phyloP scores from a whole-genome alignment of 2,329 filamentous ascomycete genomes.

The Neurospora sp. region DNA sequence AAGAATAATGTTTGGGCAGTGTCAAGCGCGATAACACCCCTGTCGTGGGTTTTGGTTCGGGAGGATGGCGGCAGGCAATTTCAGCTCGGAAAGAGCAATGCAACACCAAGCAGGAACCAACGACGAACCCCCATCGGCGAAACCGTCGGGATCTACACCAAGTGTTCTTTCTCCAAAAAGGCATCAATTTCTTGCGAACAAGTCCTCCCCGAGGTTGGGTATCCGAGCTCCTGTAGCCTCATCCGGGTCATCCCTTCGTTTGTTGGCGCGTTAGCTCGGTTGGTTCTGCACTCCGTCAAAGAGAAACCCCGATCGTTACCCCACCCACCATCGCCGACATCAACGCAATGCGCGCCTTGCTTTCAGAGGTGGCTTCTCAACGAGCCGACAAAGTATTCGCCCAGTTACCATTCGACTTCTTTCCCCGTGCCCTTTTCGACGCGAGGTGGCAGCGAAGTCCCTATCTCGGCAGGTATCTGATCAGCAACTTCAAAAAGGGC shows the following conservation, averaged over 20 bases:
- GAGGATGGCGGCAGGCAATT: background rate
- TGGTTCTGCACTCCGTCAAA: background rate
- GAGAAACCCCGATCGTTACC: background rate
- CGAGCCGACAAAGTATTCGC: background rate
- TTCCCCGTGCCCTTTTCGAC: background rate
- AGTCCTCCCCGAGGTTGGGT: background rate
- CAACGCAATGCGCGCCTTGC: background rate
- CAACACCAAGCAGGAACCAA: background rate
- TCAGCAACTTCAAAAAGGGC: background rate
- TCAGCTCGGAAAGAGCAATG: background rate
- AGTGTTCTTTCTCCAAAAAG: background rate
- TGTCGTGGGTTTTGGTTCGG: background rate
- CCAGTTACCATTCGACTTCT: background rate
- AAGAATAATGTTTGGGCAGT: background rate
- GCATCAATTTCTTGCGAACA: background rate
- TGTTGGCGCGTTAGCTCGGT: background rate
- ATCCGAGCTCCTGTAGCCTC: background rate
- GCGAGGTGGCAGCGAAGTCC: background rate
- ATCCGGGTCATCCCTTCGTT: background rate
- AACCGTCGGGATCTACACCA: background rate
- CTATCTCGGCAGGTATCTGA: background rate
- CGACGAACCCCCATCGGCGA: background rate
- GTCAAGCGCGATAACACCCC: background rate
- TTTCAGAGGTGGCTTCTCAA: background rate
- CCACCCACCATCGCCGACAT: background rate